Evolutionary conservation across 371 early-diverging fungal genomes (phyloP), one percentile per base, ranked within the genome.

Genomic region (Circinella minor): DNA sequence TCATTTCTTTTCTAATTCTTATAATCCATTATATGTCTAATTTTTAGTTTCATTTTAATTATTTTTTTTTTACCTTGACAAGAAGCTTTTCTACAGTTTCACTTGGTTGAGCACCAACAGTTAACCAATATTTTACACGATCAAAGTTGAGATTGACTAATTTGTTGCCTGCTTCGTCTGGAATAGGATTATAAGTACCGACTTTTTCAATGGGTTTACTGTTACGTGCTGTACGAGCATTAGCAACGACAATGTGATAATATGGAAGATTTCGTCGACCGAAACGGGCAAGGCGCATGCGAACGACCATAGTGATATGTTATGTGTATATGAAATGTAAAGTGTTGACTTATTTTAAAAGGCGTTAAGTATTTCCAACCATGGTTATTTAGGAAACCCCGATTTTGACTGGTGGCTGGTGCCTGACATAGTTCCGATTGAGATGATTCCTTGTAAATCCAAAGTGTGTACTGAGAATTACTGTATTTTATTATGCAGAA

Each of bases 51-150:
- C n/a, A n/a, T n/a, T n/a, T n/a, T 27, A 27, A 27, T 27, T 27
- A 27, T 18, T 27, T 14, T 15, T 68, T 34, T 14, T 77, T 76
- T 72, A 96, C 98, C 88, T 95, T 96, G 70, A 93, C 91, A 27
- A 99, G 81, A 70, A 99, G 77, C 73, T 93, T 93, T 34, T 91
- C 90, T 11, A 96, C 98, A 14, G 92, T 83, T 39, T 94, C 94
- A 15, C 92, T 85, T 9, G 98, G 97, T 82, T 97, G 95, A 14
- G 98, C 99, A 38, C 98, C 98, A 14, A 93, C 95, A 14, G 93
- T 91, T 66, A 99, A 83, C 99, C 99, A 99, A 81, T 98, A 96
- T 79, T 97, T 96, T 73, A 93, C 92, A 60, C 98, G 90, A 63
- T 93, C 94, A 75, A 92, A 87, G 77, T 97, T 91, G 65, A 98